Evolutionary conservation across 2,329 filamentous ascomycete genomes (phyloP).

Genomic region (Fonsecaea multimorphosa): DNA sequence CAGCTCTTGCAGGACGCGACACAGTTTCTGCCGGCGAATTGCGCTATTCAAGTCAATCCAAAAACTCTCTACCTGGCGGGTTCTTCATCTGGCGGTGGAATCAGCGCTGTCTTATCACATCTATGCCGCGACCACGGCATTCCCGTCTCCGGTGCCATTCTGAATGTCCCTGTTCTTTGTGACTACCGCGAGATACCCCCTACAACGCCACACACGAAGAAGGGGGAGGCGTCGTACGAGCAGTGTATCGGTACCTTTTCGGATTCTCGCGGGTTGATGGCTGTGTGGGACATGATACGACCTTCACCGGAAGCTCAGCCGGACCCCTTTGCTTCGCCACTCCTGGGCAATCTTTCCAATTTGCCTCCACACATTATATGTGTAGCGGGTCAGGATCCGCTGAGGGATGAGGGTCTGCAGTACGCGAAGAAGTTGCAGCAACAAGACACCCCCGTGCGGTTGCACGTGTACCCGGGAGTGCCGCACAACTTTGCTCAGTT

Average conservation of each 20-base stretch:
- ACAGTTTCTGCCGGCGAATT: background rate
- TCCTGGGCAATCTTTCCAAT: slow-evolving; percentile 28
- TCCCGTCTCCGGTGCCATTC: slow-evolving; percentile 14
- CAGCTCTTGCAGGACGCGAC: slow-evolving; percentile 32
- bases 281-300: slow-evolving; percentile 20
- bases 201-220: background rate
- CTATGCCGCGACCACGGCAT: slow-evolving; percentile 13
- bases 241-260: slow-evolving; percentile 9
- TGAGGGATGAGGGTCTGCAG: slow-evolving; percentile 60
- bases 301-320: background rate
- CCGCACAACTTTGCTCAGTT: slow-evolving; percentile 44
- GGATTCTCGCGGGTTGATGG: slow-evolving; percentile 15
- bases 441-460: slow-evolving; percentile 48
- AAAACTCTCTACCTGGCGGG: slow-evolving; percentile 50
- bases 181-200: slow-evolving; percentile 19
- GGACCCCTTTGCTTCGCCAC: slow-evolving; percentile 19
- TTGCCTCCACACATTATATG: slow-evolving; percentile 58
- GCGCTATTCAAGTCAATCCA: slow-evolving; percentile 41
- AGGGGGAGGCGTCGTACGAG: background rate
- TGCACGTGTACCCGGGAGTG: slow-evolving; percentile 53
- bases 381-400: slow-evolving; percentile 57
- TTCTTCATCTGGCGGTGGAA: slow-evolving; percentile 53
- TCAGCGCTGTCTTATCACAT: slow-evolving; percentile 49
- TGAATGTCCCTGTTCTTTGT: slow-evolving; percentile 20
- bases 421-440: slow-evolving; percentile 57